Evolutionary conservation across 2,329 filamentous ascomycete species (phyloP), one percentile per base, ranked within the genome.

Genomic region (Hymenoscyphus fructigenus): DNA sequence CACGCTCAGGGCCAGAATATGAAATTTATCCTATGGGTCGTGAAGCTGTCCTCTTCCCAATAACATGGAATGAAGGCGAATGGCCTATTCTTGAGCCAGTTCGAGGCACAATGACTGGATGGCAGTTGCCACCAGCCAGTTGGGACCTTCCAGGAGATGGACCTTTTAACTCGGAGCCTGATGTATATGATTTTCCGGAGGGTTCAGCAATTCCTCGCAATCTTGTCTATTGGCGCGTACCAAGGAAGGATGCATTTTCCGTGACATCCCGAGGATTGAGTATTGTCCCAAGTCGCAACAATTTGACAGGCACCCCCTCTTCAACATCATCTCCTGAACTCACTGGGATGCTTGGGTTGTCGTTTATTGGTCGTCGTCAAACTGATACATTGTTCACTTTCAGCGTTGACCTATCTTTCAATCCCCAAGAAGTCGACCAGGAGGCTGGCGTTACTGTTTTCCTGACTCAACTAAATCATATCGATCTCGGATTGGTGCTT

Each of bases 201-300:
- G 77, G 77, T 0, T 78, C 78, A 0, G 68, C 71, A 0, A 73
- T 88, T 0, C 84, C 85, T 3, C 76, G 77, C 0, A 83, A 88
- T 69, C 84, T 88, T 67, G 79, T 84, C 1, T 79, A 85, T 76
- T 86, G 85, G 78, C 79, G 86, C 3, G 83, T 80, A 10, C 76
- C 79, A 34, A 44, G 53, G 1, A 69, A 77, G 0, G 75, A 73
- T 60, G 79, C 76, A 65, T 88, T 81, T 76, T 76, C 73, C 1
- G 67, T 82, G n/a, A 86, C 81, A 0, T 78, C 79, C 0, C 70
- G 67, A 0, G 79, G 74, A 0, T 77, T 88, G 0, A 77, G 78
- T 1, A 72, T 88, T 0, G 77, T 67, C 1, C 82, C 84, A 0
- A 85, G 82, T 0, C 75, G 71, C 1, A 75, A 84, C 1, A 85